Evolutionary conservation across 2,329 filamentous ascomycete genomes (phyloP).

Genomic region (Nigrograna mackinnonii): DNA sequence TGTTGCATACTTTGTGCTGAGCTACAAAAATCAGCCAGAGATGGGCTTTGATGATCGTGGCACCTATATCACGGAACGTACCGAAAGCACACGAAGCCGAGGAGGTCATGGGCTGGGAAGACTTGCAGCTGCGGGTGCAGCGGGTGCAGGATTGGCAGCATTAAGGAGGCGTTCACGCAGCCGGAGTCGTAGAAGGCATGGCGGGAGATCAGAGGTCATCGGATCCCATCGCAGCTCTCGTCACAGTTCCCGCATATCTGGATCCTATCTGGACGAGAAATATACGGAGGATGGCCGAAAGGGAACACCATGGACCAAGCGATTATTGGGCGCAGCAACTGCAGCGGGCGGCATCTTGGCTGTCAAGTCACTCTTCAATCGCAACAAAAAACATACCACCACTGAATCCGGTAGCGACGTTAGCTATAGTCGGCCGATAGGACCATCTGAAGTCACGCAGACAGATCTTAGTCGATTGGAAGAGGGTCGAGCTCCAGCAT

Average conservation of each 20-base stretch:
- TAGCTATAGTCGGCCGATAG: constrained; percentile 56
- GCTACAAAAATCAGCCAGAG: constrained; percentile 66
- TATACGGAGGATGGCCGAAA: constrained; percentile 35
- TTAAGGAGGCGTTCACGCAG: constrained; percentile 49
- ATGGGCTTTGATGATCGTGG: constrained; percentile 59
- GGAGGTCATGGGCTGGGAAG: constrained; percentile 46
- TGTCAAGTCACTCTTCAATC: constrained; percentile 61
- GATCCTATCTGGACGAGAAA: constrained; percentile 47
- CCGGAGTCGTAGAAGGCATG: constrained; percentile 34
- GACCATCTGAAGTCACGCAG: constrained; percentile 51
- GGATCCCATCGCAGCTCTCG: constrained; percentile 38
- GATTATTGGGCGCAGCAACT: constrained; percentile 49
- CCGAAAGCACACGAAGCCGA: constrained; percentile 46
- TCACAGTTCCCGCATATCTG: constrained; percentile 32
- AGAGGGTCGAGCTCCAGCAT: constrained; percentile 57
- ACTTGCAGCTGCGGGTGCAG: constrained; percentile 58
- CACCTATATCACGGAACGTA: constrained; percentile 61
- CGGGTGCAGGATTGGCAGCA: constrained; percentile 61
- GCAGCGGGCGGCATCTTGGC: constrained; percentile 46
- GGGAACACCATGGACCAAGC: constrained; percentile 47
- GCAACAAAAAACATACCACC: constrained; percentile 44
- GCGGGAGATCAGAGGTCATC: constrained; percentile 32
- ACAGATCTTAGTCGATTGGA: constrained; percentile 54
- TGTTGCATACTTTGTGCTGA: constrained; percentile 77
- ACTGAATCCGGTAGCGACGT: constrained; percentile 57